A percentile compares a stretch with the other conserved stretches of the same genome.
Evolutionary conservation across 225 moss, liverwort and hornwort genomes (phyloP).

Genomic region (Pleurozium schreberi): DNA sequence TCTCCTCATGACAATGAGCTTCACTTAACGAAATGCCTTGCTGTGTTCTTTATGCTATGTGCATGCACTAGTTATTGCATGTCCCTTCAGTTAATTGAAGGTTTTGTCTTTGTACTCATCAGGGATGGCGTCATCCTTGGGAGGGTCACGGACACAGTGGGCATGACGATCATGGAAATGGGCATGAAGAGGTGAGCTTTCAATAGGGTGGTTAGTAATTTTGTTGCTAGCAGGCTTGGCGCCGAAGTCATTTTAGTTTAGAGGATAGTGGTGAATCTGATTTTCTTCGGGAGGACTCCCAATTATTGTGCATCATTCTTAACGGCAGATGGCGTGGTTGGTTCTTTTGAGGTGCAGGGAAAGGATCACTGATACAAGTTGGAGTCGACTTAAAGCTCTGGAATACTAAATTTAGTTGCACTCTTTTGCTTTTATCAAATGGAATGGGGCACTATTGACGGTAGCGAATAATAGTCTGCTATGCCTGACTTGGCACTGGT

Average conservation of each 20-base stretch:
- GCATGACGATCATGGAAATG: constrained; percentile 8
- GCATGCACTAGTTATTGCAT: neutral
- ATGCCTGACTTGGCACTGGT: neutral
- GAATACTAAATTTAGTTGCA: neutral
- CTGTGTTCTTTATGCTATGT: neutral
- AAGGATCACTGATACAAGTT: constrained; percentile 17
- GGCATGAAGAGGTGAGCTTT: constrained; percentile 19
- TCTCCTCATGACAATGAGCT: neutral
- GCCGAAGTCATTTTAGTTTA: neutral
- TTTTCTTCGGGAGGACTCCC: neutral
- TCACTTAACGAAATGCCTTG: neutral
- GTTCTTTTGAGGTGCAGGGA: constrained; percentile 11
- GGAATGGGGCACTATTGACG: neutral
- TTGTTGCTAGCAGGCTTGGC: neutral
- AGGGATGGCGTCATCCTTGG: constrained; percentile 74
- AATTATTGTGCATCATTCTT: neutral
- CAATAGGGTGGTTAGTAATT: neutral
- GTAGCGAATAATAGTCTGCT: neutral
- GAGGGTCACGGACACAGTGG: constrained; percentile 45
- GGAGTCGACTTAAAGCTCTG: neutral
- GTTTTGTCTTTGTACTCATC: neutral
- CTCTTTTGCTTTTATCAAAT: neutral
- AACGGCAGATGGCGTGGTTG: neutral
- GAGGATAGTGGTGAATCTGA: neutral
- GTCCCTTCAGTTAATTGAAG: neutral